Percentiles rank a stretch among this genome's conserved stretches.
Conservation (phyloP, 495 filamentous ascomycete genomes). For the Pseudoneurospora amorphoporcata region DNA sequence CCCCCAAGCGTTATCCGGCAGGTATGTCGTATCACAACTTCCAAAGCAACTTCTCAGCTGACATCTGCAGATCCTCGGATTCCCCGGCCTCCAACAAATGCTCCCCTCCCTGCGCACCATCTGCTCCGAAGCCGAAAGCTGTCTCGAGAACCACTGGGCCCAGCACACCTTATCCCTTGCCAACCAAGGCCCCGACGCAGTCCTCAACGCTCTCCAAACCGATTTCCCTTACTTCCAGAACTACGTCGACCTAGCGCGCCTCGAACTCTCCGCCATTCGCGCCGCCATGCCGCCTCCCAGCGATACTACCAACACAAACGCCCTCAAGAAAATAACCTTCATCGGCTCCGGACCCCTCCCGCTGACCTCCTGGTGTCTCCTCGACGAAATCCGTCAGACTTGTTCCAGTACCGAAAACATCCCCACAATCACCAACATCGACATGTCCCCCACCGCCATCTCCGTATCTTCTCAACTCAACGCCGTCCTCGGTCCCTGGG, state of each 20-base stretch:
- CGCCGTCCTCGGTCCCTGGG: conserved; percentile 7
- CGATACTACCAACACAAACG: background rate
- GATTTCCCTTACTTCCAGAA: conserved; percentile 22
- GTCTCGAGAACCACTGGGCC: conserved; percentile 19
- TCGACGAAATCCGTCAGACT: background rate
- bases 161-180: conserved; percentile 5
- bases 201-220: conserved; percentile 5
- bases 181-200: background rate
- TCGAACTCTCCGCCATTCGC: conserved; percentile 20
- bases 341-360: conserved; percentile 24
- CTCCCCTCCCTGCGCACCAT: conserved; percentile 17
- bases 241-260: conserved; percentile 20
- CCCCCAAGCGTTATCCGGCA: conserved; percentile 10
- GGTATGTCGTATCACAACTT: conserved; percentile 1
- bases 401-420: background rate
- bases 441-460: conserved; percentile 14
- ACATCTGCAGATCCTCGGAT: conserved; percentile 9
- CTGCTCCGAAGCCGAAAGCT: conserved; percentile 16
- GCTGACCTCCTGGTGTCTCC: conserved; percentile 19
- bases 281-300: conserved; percentile 1
- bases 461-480: conserved; percentile 7
- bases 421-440: conserved; percentile 15
- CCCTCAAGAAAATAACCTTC: conserved; percentile 16
- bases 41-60: background rate
- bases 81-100: conserved; percentile 5